Base-by-base conservation (phyloP, 805 yeast species). In the Starmerella roubikii region DNA sequence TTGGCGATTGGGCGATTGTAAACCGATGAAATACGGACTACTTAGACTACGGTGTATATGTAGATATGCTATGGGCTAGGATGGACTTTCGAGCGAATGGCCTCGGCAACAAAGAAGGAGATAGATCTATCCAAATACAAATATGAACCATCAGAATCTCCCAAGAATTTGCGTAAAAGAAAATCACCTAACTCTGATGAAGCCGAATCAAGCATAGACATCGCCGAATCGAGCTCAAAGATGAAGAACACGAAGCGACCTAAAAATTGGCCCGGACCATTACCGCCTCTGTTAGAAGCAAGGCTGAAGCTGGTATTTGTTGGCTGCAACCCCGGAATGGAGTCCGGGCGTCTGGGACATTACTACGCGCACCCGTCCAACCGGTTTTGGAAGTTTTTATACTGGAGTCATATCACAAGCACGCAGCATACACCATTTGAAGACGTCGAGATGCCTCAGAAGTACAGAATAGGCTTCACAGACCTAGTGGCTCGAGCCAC, bases 281-380 rank as follows among this genome's bases (percentile, higher is more conserved):
- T 53, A 27, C 48, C 52, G 20, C 56, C 53, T 1, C 20, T 59
- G 3, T 50, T 59, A 1, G 28, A 38, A 17, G 53, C 56, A 1
- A 54, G 53, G 5, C 49, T 70, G 19, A 47, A 48, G 4, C 51
- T 77, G 1, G 64, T 79, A 3, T 78, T 79, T 48, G 64, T 78
- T 3, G 91, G 91, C 1, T 77, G 66, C 60, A 79, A 79, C 49
- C 91, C 91, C 0, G 81, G 86, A 2, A 55, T 73, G 3, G 66
- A 65, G 49, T 76, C 85, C 1, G 70, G 82, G 0, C 48, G 57
- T 16, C 54, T 59, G 8, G 84, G 79, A 25, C 86, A 78, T 52
- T 72, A 78, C 50, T 79, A 75, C 54, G 88, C 88, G 0, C 86
- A 80, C 52, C 70, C 60, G 16, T 65, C 80, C 11, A 79, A 79